Evolutionary conservation across 176 grass and related monocot species (phyloP).

Genomic region (Guadua angustifolia): DNA sequence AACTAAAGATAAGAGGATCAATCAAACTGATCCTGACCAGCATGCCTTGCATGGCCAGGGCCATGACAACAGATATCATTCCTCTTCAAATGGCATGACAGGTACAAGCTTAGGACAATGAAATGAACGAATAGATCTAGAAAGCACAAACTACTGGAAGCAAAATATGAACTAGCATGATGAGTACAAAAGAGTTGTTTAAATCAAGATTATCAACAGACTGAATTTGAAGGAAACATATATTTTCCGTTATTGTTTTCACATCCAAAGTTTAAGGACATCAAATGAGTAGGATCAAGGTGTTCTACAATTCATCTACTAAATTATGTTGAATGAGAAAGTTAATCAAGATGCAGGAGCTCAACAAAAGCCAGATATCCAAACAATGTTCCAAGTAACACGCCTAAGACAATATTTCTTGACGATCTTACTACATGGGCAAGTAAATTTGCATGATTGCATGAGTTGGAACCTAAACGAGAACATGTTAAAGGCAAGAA

Average conservation of each 20-base stretch:
- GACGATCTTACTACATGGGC: background rate
- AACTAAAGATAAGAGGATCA: too few species aligned
- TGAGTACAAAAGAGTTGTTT: background rate
- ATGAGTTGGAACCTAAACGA: slow-evolving; percentile 5
- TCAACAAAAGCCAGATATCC: background rate
- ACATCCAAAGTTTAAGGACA: background rate
- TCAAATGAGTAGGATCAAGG: background rate
- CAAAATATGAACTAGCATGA: slow-evolving; percentile 18
- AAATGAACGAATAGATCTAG: background rate
- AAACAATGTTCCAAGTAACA: background rate
- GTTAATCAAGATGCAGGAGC: background rate
- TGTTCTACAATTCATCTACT: background rate
- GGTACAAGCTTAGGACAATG: background rate
- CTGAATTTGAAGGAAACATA: slow-evolving; percentile 1
- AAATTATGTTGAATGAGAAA: background rate
- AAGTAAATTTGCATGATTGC: background rate
- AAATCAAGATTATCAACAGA: background rate
- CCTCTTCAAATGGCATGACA: background rate
- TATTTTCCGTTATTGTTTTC: background rate
- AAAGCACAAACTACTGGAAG: slow-evolving; percentile 8
- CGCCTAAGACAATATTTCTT: slow-evolving; percentile 5
- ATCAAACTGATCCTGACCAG: too few species aligned
- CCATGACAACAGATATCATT: background rate
- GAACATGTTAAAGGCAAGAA: slow-evolving; percentile 5
- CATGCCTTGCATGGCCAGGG: too few species aligned